These are phyloP conservation scores for Cubamyces lactineus DNA, from an alignment of 768 basidiomycete species.

Conservation along the genomic window DNA sequence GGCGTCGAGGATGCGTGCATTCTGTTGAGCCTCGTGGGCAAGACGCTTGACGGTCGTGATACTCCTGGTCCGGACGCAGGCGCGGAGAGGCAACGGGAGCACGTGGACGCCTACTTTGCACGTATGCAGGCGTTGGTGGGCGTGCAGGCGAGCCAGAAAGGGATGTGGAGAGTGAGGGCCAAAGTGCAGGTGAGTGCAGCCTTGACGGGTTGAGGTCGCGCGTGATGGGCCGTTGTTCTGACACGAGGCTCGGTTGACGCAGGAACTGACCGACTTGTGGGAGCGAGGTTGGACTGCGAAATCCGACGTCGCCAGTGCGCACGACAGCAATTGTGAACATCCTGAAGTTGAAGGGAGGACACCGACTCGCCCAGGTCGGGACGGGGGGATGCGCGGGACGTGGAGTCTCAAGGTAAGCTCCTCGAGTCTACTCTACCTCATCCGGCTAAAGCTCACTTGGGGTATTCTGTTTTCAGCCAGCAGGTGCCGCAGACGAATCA, in stretches of 20 bases:
- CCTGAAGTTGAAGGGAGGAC: too few relatives aligned
- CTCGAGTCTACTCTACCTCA: too few relatives aligned
- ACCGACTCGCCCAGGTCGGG: too few relatives aligned
- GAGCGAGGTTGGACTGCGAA: constrained; percentile 42
- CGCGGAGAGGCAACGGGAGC: constrained; percentile 41
- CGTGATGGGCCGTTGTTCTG: neutral
- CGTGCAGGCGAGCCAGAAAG: constrained; percentile 68
- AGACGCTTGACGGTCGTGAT: constrained; percentile 76
- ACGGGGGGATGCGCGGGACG: too few relatives aligned
- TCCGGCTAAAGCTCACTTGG: too few relatives aligned
- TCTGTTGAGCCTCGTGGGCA: constrained; percentile 86
- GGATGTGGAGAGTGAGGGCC: constrained; percentile 87
- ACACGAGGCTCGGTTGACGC: neutral
- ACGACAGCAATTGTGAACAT: too few relatives aligned
- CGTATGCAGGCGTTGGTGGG: constrained; percentile 67
- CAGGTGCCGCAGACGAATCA: too few relatives aligned
- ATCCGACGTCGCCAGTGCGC: too few relatives aligned
- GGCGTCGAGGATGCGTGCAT: constrained; percentile 96
- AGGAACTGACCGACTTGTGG: constrained; percentile 93
- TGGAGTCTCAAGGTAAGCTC: too few relatives aligned
- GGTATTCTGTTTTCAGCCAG: too few relatives aligned
- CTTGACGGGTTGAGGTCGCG: neutral
- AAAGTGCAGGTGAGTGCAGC: constrained; percentile 81
- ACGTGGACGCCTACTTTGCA: constrained; percentile 92
- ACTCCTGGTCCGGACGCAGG: constrained; percentile 43